Evolutionary conservation across 176 grass and related monocot genomes (phyloP), one percentile per base, ranked within the genome.

Genomic region (Poa annua): DNA sequence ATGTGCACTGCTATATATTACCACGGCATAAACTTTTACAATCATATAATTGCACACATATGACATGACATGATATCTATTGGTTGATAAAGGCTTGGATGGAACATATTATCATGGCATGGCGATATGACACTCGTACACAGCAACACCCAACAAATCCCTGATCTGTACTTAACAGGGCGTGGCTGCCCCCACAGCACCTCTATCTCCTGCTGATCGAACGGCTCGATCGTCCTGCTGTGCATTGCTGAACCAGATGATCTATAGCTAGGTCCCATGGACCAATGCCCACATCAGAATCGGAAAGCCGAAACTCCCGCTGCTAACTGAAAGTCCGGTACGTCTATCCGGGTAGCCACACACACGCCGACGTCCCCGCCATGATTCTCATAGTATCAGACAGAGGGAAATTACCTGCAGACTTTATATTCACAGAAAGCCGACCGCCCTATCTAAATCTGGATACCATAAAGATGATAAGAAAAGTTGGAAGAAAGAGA

Each of bases 281-380:
- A 12, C 5, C 20, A 72, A 72, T 25, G 38, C 33, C 33, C 33
- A 19, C 33, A 66, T 66, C 13, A 42, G 53, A 81, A 70, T 11
- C 3, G 13, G 55, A 86, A 89, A 89, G 78, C 83, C 83, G 59
- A 25, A 66, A 86, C 36, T 86, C 20, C 20, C 88, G 79, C 79
- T 77, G 83, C 64, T 22, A 71, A 81, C n/a, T 53, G 33, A 67
- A 63, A 63, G 4, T 47, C 7, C 44, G 25, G 59, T 47, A 76
- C 50, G 20, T 20, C 14, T 42, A 32, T 64, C 15, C 53, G 72
- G 54, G 64, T 73, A 81, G 64, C 78, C 82, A 71, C 88, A 29
- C 45, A 15, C 47, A 49, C 13, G 20, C 42, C 24, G 59, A 62
- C 25, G 59, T 12, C 66, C 80, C 66, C 87, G 82, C 73, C 83